These are phyloP conservation scores for Paxillus rubicundulus DNA, from an alignment of 768 basidiomycete genomes.

Conservation along the genomic window DNA sequence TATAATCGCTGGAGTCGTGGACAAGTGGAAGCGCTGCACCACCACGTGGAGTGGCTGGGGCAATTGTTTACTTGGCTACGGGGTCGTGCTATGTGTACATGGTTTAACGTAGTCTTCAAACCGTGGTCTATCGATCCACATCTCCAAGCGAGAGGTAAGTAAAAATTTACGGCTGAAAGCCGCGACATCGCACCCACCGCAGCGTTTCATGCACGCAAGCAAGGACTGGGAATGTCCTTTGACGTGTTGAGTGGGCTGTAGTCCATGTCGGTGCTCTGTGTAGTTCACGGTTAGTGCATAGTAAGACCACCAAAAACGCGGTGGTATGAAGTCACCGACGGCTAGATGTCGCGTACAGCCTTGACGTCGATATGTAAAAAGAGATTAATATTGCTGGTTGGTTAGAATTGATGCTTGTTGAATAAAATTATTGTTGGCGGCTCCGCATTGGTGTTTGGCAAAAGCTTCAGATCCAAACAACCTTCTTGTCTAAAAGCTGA, in stretches of 20 bases:
- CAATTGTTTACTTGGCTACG: no score
- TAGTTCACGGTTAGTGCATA: background rate
- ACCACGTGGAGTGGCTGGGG: slow-evolving; percentile 1
- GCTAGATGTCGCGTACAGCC: background rate
- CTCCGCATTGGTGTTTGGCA: slow-evolving; percentile 21
- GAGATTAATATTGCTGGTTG: no score
- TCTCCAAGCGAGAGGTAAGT: no score
- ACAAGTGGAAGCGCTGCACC: slow-evolving; percentile 43
- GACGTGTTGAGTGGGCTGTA: slow-evolving; percentile 59
- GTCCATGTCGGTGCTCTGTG: background rate
- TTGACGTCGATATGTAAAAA: no score
- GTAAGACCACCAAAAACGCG: no score
- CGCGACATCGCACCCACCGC: slow-evolving; percentile 32
- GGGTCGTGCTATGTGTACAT: no score
- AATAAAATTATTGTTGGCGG: no score
- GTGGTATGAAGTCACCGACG: background rate
- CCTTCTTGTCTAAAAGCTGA: slow-evolving; percentile 19
- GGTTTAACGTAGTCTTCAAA: no score
- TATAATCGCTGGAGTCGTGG: slow-evolving; percentile 14
- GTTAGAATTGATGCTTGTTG: no score
- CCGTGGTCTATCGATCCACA: no score
- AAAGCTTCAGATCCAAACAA: slow-evolving; percentile 31
- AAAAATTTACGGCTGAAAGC: no score
- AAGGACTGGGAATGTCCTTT: slow-evolving; percentile 55
- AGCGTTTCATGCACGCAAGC: slow-evolving; percentile 58